Evolutionary conservation across 169 alveolate genomes (phyloP), one percentile per base, ranked within the genome.

Genomic region (Babesia caballi): DNA sequence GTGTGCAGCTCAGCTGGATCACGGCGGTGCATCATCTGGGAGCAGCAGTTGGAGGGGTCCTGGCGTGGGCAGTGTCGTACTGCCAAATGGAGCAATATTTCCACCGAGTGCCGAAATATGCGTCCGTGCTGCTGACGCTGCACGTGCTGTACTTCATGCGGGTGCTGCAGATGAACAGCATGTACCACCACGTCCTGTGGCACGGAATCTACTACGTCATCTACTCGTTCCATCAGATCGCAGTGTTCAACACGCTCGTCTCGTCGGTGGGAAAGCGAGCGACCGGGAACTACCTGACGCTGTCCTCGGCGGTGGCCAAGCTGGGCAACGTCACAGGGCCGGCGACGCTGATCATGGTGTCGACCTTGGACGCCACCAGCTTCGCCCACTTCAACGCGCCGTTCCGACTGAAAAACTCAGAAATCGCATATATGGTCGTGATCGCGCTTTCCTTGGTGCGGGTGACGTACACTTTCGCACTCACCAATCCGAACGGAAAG

Each of bases 1-100:
- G 14, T 42, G 9, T 11, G 19, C 54, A 76, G 85, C 21, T 76
- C 15, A 66, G 82, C 21, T 42, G 72, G 50, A 65, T 76, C 0
- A 49, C 72, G 28, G 85, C 82, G 3, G 44, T 76, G 19, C 78
- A 76, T 23, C 85, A 76, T 36, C 42, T 76, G 19, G 85, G 85
- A 30, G 78, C 85, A 4, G 71, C 85, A 0, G 33, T 65, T 51
- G 85, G 82, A 19, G 85, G 85, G 30, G 33, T 76, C 21, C 38
- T 58, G 15, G 70, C 70, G 32, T 76, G 57, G 57, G 66, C 30
- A 35, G 61, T 69, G 9, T 53, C 85, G 32, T 76, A 76, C 56
- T 59, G 41, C 35, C 27, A 57, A 15, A 63, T 76, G 50, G 65
- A 70, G 12, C 54, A 32, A 21, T 49, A 49, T 23, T 36, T 76